A percentile compares a stretch with the other conserved stretches of the same genome.
Evolutionary conservation across 306 rosid genomes (phyloP).

Genomic region (Castanea sativa): DNA sequence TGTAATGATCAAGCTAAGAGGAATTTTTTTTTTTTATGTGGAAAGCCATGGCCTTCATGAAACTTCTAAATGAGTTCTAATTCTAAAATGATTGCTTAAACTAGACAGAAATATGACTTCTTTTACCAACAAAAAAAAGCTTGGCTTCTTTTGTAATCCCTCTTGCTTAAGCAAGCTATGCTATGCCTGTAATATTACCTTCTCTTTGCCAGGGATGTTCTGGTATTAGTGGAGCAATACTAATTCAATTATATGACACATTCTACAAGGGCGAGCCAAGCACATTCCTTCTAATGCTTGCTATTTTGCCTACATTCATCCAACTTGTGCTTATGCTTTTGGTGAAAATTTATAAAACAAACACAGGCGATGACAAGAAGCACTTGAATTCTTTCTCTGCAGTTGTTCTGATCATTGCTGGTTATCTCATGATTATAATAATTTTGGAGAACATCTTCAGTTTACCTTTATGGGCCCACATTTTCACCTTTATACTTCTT

Average conservation of each 20-base stretch:
- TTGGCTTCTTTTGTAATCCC: no score
- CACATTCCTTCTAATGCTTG: constrained; percentile 59
- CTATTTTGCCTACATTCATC: constrained; percentile 59
- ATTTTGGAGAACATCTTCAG: constrained; percentile 42
- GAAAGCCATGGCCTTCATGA: no score
- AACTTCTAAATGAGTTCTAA: no score
- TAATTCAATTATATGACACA: constrained; percentile 63
- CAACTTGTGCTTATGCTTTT: constrained; percentile 50
- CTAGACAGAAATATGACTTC: no score
- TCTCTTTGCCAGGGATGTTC: no score
- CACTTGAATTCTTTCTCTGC: constrained; percentile 62
- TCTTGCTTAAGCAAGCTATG: no score
- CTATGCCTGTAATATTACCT: no score
- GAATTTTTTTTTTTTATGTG: no score
- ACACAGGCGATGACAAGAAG: constrained; percentile 43
- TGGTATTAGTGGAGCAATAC: constrained; percentile 72
- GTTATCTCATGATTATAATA: constrained; percentile 62
- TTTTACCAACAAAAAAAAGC: no score
- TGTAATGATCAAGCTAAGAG: no score
- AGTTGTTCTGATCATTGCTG: constrained; percentile 52
- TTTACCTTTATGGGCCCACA: constrained; percentile 49
- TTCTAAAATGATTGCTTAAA: no score
- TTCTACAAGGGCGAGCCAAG: constrained; percentile 55
- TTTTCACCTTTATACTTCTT: constrained; percentile 39
- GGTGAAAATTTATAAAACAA: constrained; percentile 55